Percentiles rank a stretch among this genome's conserved stretches.
phyloP scores from a whole-genome alignment of 1,139 yeast species.

The Magnusiomyces tetraspermus region DNA sequence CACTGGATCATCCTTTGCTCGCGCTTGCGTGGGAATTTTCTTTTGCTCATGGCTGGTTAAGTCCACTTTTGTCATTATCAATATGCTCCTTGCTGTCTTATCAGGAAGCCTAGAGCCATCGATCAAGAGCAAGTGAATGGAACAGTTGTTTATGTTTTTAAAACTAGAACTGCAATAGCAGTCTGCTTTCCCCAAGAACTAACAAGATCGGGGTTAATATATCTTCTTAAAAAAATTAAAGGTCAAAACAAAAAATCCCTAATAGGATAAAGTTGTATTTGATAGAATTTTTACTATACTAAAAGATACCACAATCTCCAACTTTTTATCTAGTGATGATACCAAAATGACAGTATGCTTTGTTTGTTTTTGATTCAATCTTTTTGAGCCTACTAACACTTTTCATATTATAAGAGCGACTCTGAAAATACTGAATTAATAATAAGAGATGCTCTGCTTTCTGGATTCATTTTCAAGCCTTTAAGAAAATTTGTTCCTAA shows the following conservation, averaged over 20 bases:
- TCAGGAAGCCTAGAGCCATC: constrained; percentile 72
- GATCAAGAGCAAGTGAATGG: constrained; percentile 59
- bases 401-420: no score
- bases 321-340: neutral
- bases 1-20: constrained; percentile 21
- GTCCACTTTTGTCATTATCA: constrained; percentile 70
- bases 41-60: constrained; percentile 75
- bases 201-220: neutral
- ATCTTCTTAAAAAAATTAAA: neutral
- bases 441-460: neutral
- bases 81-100: constrained; percentile 87
- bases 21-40: constrained; percentile 40
- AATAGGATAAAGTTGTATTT: neutral
- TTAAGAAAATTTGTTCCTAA: neutral
- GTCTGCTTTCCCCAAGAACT: neutral
- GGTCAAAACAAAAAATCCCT: neutral
- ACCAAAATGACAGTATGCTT: no score
- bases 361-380: no score
- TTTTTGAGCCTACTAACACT: no score
- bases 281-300: neutral
- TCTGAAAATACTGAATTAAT: no score
- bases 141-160: constrained; percentile 42
- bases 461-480: neutral
- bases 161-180: neutral
- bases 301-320: neutral